Base-by-base conservation (phyloP, 352 stramenopile species). In the Saprolegnia parasitica region DNA sequence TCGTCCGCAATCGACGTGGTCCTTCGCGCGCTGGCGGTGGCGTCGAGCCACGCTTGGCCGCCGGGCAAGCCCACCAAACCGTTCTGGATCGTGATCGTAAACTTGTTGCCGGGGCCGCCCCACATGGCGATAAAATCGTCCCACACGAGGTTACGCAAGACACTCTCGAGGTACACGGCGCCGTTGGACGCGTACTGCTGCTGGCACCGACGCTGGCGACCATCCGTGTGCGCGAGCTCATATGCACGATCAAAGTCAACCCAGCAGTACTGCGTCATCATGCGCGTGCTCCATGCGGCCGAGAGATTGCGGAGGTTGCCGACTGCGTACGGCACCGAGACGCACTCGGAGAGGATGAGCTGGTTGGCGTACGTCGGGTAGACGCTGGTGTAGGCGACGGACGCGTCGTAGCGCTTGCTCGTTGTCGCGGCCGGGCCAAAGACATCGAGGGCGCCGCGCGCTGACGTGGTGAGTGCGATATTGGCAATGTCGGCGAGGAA, bases 191-290 rank as follows among this genome's bases (percentile, higher is more conserved):
- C 42, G 8, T 49, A 49, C 18, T n/a, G 42, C 11, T 4, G 4
- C 13, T 49, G 1, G 42, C 55, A 62, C n/a, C 55, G 23, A 5
- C 24, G 24, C 16, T 45, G 24, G 1, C 55, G 55, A 5, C 0
- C 3, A 0, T 8, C 24, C 29, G 55, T 40, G 24, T 62, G n/a
- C 0, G 55, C 55, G 21, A 62, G 3, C 18, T 62, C 26, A 26
- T 24, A 62, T 24, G 2, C 9, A 26, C 21, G 26, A 4, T 42
- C 35, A 24, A 62, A 62, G 24, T 62, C 55, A 24, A 62, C 35
- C 55, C 55, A 62, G 55, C 55, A 62, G 13, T 62, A 62, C 24
- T 62, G 55, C 29, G 55, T 62, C 24, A 49, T 49, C 42, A 49
- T 49, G 11, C 42, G 42, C 42, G 42, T 49, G 11, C 13, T n/a